Percentiles rank a stretch among this genome's conserved stretches.
These are phyloP conservation scores for Fusarium dimerum DNA, from an alignment of 2,329 filamentous ascomycete genomes.

Conservation along the genomic window DNA sequence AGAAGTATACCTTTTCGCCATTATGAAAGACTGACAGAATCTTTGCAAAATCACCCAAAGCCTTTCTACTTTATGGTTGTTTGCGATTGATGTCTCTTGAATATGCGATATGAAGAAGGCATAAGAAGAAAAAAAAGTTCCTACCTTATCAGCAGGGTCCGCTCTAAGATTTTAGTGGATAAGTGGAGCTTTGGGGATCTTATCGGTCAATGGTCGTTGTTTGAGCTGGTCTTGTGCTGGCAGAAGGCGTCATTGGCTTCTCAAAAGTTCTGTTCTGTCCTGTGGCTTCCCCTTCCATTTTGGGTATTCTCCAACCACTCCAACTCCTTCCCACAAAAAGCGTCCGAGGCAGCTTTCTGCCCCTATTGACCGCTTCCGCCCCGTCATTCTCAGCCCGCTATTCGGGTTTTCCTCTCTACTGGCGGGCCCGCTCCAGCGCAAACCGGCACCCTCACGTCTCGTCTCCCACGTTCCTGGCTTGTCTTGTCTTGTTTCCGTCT, in stretches of 20 bases:
- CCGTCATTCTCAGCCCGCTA: conserved; percentile 35
- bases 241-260: conserved; percentile 35
- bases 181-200: conserved; percentile 1
- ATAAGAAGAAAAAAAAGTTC: conserved; percentile 30
- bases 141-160: conserved; percentile 8
- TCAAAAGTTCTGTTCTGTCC: conserved; percentile 15
- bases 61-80: conserved; percentile 4
- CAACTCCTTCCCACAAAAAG: conserved; percentile 1
- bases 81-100: conserved; percentile 7
- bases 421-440: conserved; percentile 27
- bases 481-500: conserved; percentile 14
- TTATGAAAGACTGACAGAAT: conserved; percentile 8
- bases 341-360: conserved; percentile 33
- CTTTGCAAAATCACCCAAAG: conserved; percentile 5
- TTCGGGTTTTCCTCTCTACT: conserved; percentile 22
- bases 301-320: neutral
- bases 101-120: conserved; percentile 24
- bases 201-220: conserved; percentile 5
- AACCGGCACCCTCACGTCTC: conserved; percentile 22
- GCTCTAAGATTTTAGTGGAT: conserved; percentile 15
- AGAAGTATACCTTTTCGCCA: conserved; percentile 27
- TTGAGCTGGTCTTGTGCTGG: conserved; percentile 20
- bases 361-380: conserved; percentile 30
- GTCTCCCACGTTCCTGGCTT: conserved; percentile 9
- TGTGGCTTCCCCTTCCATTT: conserved; percentile 1